Evolutionary conservation across 306 rosid species (phyloP).

Genomic region (Herpetospermum pedunculosum): DNA sequence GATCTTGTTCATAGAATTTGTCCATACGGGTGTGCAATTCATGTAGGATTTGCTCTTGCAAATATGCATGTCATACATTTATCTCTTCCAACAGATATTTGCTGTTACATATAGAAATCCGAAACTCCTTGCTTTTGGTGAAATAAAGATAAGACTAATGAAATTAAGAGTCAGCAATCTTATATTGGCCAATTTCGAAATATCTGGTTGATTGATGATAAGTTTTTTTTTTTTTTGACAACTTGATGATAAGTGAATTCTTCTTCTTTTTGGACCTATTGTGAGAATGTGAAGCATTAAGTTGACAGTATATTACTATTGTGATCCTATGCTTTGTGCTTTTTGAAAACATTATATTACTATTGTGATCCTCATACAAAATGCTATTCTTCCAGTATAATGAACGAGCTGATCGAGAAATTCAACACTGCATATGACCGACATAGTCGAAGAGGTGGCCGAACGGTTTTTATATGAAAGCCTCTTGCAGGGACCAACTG

Average conservation of each 20-base stretch:
- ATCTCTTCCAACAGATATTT: not conserved
- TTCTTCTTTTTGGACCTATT: too few relatives aligned
- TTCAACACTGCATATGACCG: constrained; percentile 85
- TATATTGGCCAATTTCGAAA: not conserved
- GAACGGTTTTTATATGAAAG: constrained; percentile 71
- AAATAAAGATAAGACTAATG: not conserved
- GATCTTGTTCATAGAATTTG: not conserved
- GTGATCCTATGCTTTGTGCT: not conserved
- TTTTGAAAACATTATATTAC: not conserved
- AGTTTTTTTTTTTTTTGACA: too few relatives aligned
- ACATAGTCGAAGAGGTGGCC: constrained; percentile 86
- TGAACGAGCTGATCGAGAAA: constrained; percentile 21
- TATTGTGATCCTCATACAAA: not conserved
- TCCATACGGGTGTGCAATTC: not conserved
- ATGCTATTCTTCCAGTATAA: constrained; percentile 13
- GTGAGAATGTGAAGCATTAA: not conserved
- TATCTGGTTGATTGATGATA: not conserved
- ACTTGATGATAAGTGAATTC: too few relatives aligned
- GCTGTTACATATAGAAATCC: not conserved
- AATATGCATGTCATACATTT: not conserved
- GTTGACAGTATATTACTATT: not conserved
- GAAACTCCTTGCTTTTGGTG: not conserved
- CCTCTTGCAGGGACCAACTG: not conserved
- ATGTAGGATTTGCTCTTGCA: not conserved
- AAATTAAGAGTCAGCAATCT: not conserved